Conservation (phyloP, 495 filamentous ascomycete genomes). For the Sphaerosporella brunnea region DNA sequence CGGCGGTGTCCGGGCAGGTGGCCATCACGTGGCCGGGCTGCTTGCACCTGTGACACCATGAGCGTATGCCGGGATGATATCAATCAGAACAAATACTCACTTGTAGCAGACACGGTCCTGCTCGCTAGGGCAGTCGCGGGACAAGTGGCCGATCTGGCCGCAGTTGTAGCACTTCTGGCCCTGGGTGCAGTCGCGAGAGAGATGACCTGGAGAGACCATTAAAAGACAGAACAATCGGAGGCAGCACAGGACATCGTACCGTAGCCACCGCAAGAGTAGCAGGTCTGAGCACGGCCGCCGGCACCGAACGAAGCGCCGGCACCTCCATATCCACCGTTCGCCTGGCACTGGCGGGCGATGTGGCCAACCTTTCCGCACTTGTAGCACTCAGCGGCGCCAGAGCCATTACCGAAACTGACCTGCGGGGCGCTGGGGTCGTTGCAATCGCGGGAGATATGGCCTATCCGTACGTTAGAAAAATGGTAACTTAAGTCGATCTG, state of each 20-base stretch:
- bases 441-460: conserved; percentile 93
- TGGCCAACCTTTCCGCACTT: conserved; percentile 96
- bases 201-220: conserved; percentile 46
- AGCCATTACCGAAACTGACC: conserved; percentile 28
- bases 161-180: conserved; percentile 99
- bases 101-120: conserved; percentile 96
- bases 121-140: conserved; percentile 87
- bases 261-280: conserved; percentile 91
- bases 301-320: conserved; percentile 27
- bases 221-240: too few species aligned
- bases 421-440: conserved; percentile 37
- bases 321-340: conserved; percentile 33
- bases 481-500: too few species aligned
- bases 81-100: conserved; percentile 12
- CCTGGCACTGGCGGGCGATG: conserved; percentile 88
- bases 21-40: conserved; percentile 92
- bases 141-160: conserved; percentile 84
- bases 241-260: conserved; percentile 31
- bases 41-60: conserved; percentile 51
- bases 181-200: conserved; percentile 94
- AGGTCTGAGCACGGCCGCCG: conserved; percentile 51
- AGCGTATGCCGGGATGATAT: conserved; percentile 8
- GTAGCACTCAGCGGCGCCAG: conserved; percentile 68
- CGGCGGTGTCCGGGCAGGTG: conserved; percentile 78
- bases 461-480: too few species aligned